Evolutionary conservation across 768 basidiomycete genomes (phyloP).

Genomic region (Lactarius sp.): DNA sequence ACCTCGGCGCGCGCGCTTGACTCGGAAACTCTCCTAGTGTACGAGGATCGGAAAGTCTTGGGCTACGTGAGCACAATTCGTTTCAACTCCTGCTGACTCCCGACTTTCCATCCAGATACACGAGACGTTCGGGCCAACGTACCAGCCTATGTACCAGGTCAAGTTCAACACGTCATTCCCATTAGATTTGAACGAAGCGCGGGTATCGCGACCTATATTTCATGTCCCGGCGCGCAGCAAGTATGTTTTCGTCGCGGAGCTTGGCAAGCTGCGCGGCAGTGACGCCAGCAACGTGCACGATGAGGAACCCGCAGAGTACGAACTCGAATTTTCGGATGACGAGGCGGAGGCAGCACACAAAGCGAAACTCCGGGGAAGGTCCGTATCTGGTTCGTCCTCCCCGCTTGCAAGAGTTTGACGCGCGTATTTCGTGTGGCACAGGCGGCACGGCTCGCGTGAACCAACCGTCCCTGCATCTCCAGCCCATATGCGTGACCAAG

Average conservation of each 20-base stretch:
- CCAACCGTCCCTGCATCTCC: conserved; percentile 43
- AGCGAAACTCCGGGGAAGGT: conserved; percentile 57
- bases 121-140: conserved; percentile 94
- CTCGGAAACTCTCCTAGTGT: conserved; percentile 85
- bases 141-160: conserved; percentile 85
- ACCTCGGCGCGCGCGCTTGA: conserved; percentile 69
- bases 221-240: conserved; percentile 76
- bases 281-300: conserved; percentile 95
- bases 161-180: conserved; percentile 68
- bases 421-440: conserved; percentile 27
- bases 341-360: conserved; percentile 80
- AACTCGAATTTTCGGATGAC: conserved; percentile 93
- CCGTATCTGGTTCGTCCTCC: conserved; percentile 26
- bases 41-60: conserved; percentile 83
- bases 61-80: conserved; percentile 63
- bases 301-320: conserved; percentile 87
- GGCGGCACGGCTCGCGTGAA: conserved; percentile 50
- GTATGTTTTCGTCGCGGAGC: conserved; percentile 75
- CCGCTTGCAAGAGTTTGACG: neutral
- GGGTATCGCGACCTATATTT: conserved; percentile 61
- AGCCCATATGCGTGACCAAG: conserved; percentile 51
- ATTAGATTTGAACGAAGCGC: conserved; percentile 51
- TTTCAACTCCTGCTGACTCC: conserved; percentile 8
- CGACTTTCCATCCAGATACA: conserved; percentile 54
- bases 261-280: conserved; percentile 73